Evolutionary conservation across 345 rosid genomes (phyloP).

Genomic region (Conringia planisiliqua): DNA sequence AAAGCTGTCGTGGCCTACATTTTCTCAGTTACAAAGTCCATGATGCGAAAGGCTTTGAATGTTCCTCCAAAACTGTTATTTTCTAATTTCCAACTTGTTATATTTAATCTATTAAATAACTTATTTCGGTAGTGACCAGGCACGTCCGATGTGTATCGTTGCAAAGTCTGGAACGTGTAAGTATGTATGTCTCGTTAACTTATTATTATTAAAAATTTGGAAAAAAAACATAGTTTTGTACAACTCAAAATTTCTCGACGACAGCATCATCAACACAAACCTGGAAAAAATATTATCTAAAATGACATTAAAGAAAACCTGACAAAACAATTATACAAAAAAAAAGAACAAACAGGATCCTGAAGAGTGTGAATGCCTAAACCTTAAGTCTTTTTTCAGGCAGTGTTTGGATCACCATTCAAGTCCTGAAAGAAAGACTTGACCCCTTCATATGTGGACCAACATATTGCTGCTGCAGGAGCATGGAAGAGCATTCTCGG

Average conservation of each 20-base stretch:
- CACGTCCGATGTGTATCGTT: not conserved
- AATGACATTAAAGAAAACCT: not conserved
- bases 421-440: slow-evolving; percentile 51
- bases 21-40: too few relatives aligned
- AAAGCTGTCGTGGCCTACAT: too few relatives aligned
- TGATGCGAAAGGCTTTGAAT: too few relatives aligned
- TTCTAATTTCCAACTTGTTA: too few relatives aligned
- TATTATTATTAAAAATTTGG: not conserved
- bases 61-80: too few relatives aligned
- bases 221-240: slow-evolving; percentile 5
- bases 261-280: not conserved
- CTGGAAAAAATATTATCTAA: not conserved
- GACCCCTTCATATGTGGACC: slow-evolving; percentile 70
- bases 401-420: slow-evolving; percentile 30
- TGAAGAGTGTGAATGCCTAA: slow-evolving; percentile 13
- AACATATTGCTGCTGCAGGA: slow-evolving; percentile 71
- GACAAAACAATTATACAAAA: slow-evolving; percentile 8
- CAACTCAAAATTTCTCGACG: slow-evolving; percentile 21
- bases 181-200: not conserved
- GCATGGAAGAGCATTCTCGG: slow-evolving; percentile 77
- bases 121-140: not conserved
- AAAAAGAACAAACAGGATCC: not conserved
- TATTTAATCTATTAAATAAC: too few relatives aligned
- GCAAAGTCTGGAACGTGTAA: not conserved
- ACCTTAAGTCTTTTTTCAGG: not conserved